Percentiles rank a stretch among this genome's conserved stretches.
Conservation (phyloP, 352 stramenopile species). For the Ophiocytium majus region DNA sequence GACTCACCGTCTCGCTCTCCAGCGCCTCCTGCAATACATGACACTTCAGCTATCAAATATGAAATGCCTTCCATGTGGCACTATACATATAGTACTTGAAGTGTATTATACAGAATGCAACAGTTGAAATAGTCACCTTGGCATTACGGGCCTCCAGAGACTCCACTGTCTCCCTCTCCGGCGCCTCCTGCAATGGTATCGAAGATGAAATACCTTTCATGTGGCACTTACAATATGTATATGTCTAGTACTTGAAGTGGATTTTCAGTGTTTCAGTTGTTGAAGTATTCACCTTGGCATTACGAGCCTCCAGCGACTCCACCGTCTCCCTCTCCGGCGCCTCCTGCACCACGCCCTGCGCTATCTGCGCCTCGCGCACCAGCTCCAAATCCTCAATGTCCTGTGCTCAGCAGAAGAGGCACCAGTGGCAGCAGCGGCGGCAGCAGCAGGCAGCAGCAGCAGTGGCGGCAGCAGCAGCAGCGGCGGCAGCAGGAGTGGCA, state of each 20-base stretch:
- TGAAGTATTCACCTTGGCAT: constrained; percentile 11
- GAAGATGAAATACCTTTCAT: no score
- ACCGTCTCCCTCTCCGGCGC: constrained; percentile 16
- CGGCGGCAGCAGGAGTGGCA: background rate
- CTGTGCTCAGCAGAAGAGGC: background rate
- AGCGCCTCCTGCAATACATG: background rate
- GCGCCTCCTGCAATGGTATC: no score
- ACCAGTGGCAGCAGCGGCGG: background rate
- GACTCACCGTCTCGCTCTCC: background rate
- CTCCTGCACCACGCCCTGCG: background rate
- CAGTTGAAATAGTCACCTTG: no score
- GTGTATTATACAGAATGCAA: no score
- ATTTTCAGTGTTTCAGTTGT: no score
- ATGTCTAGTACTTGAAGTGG: no score
- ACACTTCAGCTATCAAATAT: no score
- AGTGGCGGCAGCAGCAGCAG: background rate
- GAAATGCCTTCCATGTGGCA: no score
- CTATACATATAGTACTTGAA: no score
- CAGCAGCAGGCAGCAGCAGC: background rate
- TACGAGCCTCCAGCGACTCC: background rate
- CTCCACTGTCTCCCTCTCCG: background rate
- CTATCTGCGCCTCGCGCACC: constrained; percentile 45
- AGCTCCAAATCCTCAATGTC: constrained; percentile 56
- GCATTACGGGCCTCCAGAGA: background rate
- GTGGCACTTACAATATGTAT: no score